Conservation (phyloP, 169 alveolate species). For the Eimeria sp. region DNA sequence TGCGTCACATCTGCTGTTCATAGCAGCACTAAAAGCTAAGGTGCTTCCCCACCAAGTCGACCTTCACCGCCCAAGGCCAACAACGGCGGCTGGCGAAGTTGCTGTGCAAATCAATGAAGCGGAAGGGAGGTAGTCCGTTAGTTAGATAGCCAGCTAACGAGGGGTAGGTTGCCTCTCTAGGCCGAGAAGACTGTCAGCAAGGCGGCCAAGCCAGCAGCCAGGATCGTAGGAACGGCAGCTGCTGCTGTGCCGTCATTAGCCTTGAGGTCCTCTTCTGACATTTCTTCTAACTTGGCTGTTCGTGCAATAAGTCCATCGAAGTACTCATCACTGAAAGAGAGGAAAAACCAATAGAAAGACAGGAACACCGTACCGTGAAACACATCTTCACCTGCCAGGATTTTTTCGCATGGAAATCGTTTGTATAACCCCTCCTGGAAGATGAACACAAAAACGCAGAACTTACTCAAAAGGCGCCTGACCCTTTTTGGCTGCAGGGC, state of each 20-base stretch:
- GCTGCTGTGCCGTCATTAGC: too few relatives aligned
- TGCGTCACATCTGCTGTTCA: too few relatives aligned
- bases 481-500: neutral
- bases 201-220: neutral
- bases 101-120: too few relatives aligned
- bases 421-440: neutral
- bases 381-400: too few relatives aligned
- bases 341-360: too few relatives aligned
- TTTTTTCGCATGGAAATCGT: too few relatives aligned
- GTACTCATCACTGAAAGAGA: neutral
- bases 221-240: neutral
- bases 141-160: neutral
- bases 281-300: neutral
- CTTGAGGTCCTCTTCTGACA: neutral
- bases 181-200: neutral
- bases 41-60: too few relatives aligned
- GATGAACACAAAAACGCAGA: neutral
- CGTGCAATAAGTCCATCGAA: neutral
- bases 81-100: too few relatives aligned
- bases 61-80: too few relatives aligned
- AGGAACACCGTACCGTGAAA: too few relatives aligned
- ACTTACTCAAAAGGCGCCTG: neutral
- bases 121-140: neutral
- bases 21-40: too few relatives aligned
- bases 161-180: neutral